These are phyloP conservation scores for Calonectria pteridis DNA, from an alignment of 2,329 filamentous ascomycete genomes.

Conservation along the genomic window DNA sequence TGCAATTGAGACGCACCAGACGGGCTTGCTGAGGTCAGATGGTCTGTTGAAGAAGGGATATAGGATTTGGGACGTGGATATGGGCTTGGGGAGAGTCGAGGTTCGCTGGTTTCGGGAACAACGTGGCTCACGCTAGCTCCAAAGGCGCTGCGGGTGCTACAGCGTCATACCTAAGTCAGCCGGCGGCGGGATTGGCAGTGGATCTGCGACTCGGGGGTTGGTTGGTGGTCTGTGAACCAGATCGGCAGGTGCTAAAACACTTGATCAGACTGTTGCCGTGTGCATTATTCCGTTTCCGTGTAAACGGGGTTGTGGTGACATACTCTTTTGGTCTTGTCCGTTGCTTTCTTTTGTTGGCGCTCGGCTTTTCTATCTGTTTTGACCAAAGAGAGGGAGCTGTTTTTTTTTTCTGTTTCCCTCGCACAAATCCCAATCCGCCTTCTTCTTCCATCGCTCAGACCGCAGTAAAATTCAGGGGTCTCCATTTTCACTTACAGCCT, in stretches of 20 bases:
- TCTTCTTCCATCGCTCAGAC: not conserved
- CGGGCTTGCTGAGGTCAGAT: constrained; percentile 1
- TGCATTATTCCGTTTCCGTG: not conserved
- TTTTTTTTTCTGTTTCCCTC: not conserved
- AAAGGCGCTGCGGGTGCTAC: constrained; percentile 5
- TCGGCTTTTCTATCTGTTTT: not conserved
- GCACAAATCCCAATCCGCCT: not conserved
- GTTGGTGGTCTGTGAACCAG: constrained; percentile 6
- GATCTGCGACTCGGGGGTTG: not conserved
- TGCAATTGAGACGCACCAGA: not conserved
- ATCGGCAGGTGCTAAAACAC: constrained; percentile 3
- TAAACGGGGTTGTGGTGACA: not conserved
- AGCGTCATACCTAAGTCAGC: constrained; percentile 10
- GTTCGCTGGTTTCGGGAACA: constrained; percentile 20
- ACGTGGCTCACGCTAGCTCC: constrained; percentile 19
- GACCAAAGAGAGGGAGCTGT: not conserved
- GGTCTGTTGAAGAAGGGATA: not conserved
- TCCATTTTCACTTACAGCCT: not conserved
- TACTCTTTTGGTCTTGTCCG: not conserved
- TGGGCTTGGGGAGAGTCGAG: not conserved
- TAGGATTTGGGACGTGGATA: not conserved
- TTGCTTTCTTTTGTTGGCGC: not conserved
- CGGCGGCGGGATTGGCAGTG: constrained; percentile 1
- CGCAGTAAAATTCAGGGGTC: not conserved
- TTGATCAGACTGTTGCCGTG: constrained; percentile 1